Evolutionary conservation across 2,329 filamentous ascomycete genomes (phyloP).

Genomic region (Ascochyta koolunga): DNA sequence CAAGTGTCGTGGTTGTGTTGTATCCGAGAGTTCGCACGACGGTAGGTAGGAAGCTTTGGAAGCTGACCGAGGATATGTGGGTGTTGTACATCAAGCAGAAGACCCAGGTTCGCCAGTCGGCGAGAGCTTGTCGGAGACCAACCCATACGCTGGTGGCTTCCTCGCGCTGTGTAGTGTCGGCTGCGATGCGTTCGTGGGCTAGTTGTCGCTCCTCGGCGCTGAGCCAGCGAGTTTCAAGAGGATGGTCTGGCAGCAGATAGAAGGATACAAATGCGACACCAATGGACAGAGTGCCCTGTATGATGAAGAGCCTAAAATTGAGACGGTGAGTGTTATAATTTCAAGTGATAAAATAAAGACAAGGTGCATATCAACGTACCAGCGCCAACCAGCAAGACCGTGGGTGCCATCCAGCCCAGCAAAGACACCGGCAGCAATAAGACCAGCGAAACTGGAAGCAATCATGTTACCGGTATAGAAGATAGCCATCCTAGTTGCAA

Average conservation of each 20-base stretch:
- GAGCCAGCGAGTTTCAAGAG: conserved; percentile 53
- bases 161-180: conserved; percentile 57
- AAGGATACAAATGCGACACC: conserved; percentile 35
- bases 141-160: conserved; percentile 32
- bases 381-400: conserved; percentile 53
- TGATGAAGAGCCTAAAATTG: conserved; percentile 54
- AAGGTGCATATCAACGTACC: conserved; percentile 30
- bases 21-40: conserved; percentile 48
- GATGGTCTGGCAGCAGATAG: conserved; percentile 37
- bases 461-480: conserved; percentile 50
- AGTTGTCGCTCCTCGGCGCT: conserved; percentile 52
- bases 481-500: conserved; percentile 46
- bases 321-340: conserved; percentile 25
- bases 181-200: conserved; percentile 45
- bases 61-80: conserved; percentile 35
- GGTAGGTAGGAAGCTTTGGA: conserved; percentile 43
- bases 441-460: conserved; percentile 52
- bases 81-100: conserved; percentile 43
- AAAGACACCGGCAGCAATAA: conserved; percentile 50
- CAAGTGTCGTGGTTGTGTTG: conserved; percentile 43
- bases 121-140: conserved; percentile 35
- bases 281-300: conserved; percentile 47
- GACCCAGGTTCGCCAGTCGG: conserved; percentile 38
- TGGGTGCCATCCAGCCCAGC: conserved; percentile 60
- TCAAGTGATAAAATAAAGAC: no score